These are phyloP conservation scores for Coemansia sp. DNA, from an alignment of 192 early-diverging fungal genomes.

Conservation along the genomic window DNA sequence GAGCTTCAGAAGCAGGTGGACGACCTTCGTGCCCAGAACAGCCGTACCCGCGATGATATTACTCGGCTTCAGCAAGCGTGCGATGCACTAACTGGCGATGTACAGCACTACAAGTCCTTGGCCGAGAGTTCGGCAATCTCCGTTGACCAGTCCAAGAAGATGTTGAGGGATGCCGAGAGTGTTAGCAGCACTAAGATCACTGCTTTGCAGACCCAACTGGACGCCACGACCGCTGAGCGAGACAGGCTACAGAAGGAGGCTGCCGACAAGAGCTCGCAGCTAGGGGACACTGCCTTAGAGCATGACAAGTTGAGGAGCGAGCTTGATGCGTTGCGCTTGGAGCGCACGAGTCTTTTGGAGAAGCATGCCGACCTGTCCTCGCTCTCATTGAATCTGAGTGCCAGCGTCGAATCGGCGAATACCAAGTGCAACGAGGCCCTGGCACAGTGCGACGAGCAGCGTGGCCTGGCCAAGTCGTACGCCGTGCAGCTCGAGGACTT, in stretches of 20 bases:
- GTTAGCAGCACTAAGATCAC: neutral
- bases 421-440: neutral
- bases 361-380: neutral
- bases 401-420: neutral
- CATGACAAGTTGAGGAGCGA: neutral
- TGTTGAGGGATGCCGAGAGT: neutral
- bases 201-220: neutral
- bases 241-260: neutral
- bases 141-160: neutral
- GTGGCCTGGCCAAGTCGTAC: neutral
- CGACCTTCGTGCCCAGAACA: neutral
- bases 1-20: neutral
- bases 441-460: neutral
- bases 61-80: neutral
- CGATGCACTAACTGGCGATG: neutral
- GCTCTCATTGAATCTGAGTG: neutral
- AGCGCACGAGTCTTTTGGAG: neutral
- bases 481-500: neutral
- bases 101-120: neutral
- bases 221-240: constrained; percentile 1
- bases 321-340: neutral
- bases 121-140: neutral
- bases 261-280: neutral
- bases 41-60: neutral
- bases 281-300: neutral